Evolutionary conservation across 805 yeast species (phyloP), one percentile per base, ranked within the genome.

Genomic region (Grigorovia transvaalensis): DNA sequence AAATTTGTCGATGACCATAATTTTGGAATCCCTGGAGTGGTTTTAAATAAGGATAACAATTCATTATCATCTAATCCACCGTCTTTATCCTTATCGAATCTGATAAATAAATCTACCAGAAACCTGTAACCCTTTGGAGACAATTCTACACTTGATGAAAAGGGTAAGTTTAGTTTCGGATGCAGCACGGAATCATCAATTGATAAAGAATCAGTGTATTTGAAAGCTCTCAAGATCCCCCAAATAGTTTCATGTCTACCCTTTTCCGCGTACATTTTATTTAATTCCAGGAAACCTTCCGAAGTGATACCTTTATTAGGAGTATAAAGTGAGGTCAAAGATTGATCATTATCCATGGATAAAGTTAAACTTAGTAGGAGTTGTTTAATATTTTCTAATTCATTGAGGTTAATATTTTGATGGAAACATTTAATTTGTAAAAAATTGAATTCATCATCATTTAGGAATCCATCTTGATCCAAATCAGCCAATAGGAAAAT

Each of bases 161-260:
- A 74, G 2, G 88, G 82, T 1, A 89, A 87, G 48, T 85, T 95
- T 19, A 90, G 60, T 49, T 77, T 76, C 0, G 99, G 99, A 56
- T 77, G 80, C n/a, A 93, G 67, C 48, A 88, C 81, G 53, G 80
- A 79, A 55, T 88, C 96, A 57, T 82, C 82, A 30, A 93, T 74
- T 0, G 96, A 88, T 5, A 93, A 71, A 0, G 97, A 89, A 62
- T 93, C 93, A 0, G 98, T 91, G 62, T 93, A 93, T 62, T 88
- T 86, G 66, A 87, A 93, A 0, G 89, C 78, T 50, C 99, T 68
- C 27, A 93, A 65, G 19, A 93, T 88, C 0, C 96, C 96, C 99
- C 99, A 93, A 0, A 88, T 84, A 0, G 98, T 93, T 64, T 93
- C 99, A 65, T 93, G 98, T 35, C 98, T 73, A 0, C 99, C 99